phyloP scores from a whole-genome alignment of 805 yeast genomes.

The Myxozyma neotropica region DNA sequence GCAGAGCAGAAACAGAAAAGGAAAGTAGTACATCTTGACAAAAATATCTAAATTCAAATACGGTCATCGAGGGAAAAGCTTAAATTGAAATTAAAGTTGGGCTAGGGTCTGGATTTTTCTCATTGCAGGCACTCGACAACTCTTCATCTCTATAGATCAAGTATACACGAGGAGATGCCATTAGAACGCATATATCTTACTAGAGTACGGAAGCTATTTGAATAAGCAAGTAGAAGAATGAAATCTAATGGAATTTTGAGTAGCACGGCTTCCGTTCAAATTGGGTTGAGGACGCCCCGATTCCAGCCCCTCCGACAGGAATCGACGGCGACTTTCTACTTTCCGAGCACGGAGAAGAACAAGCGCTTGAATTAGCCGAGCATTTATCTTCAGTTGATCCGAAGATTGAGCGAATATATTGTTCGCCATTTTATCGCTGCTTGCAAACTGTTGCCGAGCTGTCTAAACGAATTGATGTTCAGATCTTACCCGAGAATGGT shows the following conservation, averaged over 20 bases:
- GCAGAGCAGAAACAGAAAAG: too few relatives aligned
- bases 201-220: slow-evolving; percentile 6
- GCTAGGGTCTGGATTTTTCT: neutral
- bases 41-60: too few relatives aligned
- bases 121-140: neutral
- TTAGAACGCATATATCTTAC: slow-evolving; percentile 15
- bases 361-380: slow-evolving; percentile 76
- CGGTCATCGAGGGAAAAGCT: too few relatives aligned
- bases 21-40: too few relatives aligned
- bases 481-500: slow-evolving; percentile 74
- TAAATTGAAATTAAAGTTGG: too few relatives aligned
- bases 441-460: slow-evolving; percentile 77
- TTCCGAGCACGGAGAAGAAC: slow-evolving; percentile 85
- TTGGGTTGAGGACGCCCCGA: slow-evolving; percentile 72
- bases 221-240: neutral
- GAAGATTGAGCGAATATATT: slow-evolving; percentile 68
- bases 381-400: slow-evolving; percentile 56
- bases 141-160: neutral
- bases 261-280: slow-evolving; percentile 87
- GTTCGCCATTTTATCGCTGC: slow-evolving; percentile 90
- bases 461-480: slow-evolving; percentile 58
- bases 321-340: slow-evolving; percentile 86
- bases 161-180: slow-evolving; percentile 5
- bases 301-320: slow-evolving; percentile 78
- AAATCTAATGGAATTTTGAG: neutral